These are phyloP conservation scores for Fusarium torreyae DNA, from an alignment of 2,329 filamentous ascomycete genomes.

Conservation along the genomic window DNA sequence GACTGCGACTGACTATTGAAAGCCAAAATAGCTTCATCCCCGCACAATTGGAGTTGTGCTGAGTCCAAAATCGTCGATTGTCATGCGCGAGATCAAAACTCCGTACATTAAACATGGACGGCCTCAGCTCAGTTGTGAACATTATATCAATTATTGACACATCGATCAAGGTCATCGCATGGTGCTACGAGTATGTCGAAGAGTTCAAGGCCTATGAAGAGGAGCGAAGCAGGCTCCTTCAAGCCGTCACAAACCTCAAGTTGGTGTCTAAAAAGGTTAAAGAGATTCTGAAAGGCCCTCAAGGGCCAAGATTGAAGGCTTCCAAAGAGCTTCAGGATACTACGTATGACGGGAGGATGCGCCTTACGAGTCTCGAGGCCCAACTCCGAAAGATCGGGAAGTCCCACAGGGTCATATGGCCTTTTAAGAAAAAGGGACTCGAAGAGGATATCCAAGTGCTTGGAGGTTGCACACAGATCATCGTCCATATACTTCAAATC, in stretches of 20 bases:
- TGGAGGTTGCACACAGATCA: neutral
- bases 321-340: neutral
- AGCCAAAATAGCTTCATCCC: constrained; percentile 1
- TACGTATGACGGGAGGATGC: neutral
- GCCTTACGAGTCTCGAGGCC: neutral
- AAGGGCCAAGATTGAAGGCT: neutral
- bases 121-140: neutral
- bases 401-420: neutral
- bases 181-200: neutral
- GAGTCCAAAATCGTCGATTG: too few species aligned
- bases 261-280: neutral
- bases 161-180: neutral
- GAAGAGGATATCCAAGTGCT: neutral
- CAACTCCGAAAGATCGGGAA: neutral
- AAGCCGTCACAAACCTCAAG: neutral
- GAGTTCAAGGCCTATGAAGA: neutral
- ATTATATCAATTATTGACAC: constrained; percentile 1
- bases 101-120: neutral
- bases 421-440: neutral
- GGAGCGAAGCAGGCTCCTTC: neutral
- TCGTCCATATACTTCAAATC: neutral
- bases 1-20: neutral
- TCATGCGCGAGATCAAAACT: too few species aligned
- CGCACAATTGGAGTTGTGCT: too few species aligned
- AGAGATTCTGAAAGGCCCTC: neutral